Percentiles rank a stretch among this genome's conserved stretches.
Conservation (phyloP, 1,139 yeast species). For the Kodamaea suecica region DNA sequence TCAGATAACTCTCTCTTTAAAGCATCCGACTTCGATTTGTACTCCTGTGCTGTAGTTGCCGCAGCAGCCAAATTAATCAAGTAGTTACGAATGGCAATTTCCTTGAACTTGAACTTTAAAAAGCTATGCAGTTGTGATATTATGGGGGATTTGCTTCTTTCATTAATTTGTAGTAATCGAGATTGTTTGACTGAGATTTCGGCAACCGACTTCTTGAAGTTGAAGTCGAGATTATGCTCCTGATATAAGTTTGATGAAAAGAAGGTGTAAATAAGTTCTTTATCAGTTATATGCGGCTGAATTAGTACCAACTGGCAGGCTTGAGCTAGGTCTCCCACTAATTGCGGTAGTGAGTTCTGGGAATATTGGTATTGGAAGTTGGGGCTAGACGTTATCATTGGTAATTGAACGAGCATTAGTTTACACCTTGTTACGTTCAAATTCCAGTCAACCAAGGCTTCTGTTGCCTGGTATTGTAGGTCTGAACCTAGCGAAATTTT, state of each 20-base stretch:
- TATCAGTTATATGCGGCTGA: constrained; percentile 43
- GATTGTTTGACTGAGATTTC: constrained; percentile 51
- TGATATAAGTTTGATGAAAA: constrained; percentile 42
- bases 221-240: constrained; percentile 46
- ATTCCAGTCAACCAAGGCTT: constrained; percentile 46
- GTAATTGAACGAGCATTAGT: constrained; percentile 38
- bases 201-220: constrained; percentile 50
- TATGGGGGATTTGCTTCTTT: constrained; percentile 20
- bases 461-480: constrained; percentile 39
- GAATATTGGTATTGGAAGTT: constrained; percentile 36
- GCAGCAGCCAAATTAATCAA: constrained; percentile 53
- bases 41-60: constrained; percentile 53
- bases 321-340: constrained; percentile 45
- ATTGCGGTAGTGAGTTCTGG: constrained; percentile 35
- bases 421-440: constrained; percentile 47
- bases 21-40: constrained; percentile 38
- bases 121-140: constrained; percentile 31
- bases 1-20: constrained; percentile 25
- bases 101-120: constrained; percentile 40
- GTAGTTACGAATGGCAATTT: constrained; percentile 49
- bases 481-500: constrained; percentile 44
- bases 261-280: constrained; percentile 41
- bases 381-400: constrained; percentile 39
- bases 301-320: constrained; percentile 40
- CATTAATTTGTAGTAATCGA: constrained; percentile 41